Base-by-base conservation (phyloP, 2,329 filamentous ascomycete genomes). In the Botrytis tulipae region DNA sequence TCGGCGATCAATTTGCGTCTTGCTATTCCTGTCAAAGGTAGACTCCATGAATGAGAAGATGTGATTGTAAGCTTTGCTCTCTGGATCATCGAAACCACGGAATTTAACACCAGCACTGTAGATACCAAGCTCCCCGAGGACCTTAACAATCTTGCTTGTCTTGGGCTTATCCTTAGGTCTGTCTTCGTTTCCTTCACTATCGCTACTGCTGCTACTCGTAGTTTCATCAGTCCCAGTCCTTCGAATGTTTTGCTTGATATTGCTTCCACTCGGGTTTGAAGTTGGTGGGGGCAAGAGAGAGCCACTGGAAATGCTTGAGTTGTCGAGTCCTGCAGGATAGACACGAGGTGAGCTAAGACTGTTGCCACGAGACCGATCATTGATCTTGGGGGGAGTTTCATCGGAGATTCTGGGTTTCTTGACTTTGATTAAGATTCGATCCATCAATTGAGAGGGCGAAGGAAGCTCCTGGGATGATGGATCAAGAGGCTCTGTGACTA, bases 21-120 rank as follows among this genome's bases (percentile, higher is more conserved):
- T 91, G 79, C 91, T 94, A 79, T 96, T 89, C 80, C 90, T 92
- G 78, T 93, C 90, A 79, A 98, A 98, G 9, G 91, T 94, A 73
- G 91, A 90, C 84, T 99, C 96, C 81, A 94, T 93, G 83, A 98
- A 94, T 0, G 96, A 98, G 82, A 96, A 95, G 78, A 98, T 93
- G 83, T 99, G 96, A 82, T 98, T 98, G 85, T 90, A 96, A 60
- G 90, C 89, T 83, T 93, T 94, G 78, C 94, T 95, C 75, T 95
- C 93, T 0, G 90, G 85, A 20, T 89, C 88, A 73, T 91, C 89
- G 80, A 97, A 97, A 60, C 93, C 92, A 48, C 89, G 88, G 82
- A 96, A 97, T 81, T 97, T 97, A 82, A 97, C 84, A 0, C 89
- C 89, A 12, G 87, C 87, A 79, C 88, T 90, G 80, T 91, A 91